Percentiles rank a stretch among this genome's conserved stretches.
These are phyloP conservation scores for Pezicula radicicola DNA, from an alignment of 2,329 filamentous ascomycete genomes.

Conservation along the genomic window DNA sequence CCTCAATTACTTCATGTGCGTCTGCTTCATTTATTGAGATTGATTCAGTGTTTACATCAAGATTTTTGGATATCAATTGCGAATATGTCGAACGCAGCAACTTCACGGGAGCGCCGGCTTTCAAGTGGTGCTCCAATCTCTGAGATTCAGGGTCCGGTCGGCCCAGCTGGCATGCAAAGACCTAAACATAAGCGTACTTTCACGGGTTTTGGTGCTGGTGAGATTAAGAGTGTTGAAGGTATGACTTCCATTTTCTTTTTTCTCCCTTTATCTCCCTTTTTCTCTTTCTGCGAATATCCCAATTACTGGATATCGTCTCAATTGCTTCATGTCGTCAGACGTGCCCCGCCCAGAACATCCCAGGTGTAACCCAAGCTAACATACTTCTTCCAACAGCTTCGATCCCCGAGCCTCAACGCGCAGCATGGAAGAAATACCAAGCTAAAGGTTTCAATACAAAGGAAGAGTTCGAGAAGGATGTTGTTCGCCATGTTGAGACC, in stretches of 20 bases:
- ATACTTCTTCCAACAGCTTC: constrained; percentile 44
- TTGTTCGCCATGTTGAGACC: constrained; percentile 94
- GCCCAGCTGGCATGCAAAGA: constrained; percentile 78
- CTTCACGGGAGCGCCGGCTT: constrained; percentile 70
- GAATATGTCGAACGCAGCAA: constrained; percentile 15
- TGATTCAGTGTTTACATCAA: too few relatives aligned
- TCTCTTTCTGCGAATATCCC: background rate
- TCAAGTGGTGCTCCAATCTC: constrained; percentile 80
- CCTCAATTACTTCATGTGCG: too few relatives aligned
- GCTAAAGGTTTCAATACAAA: constrained; percentile 70
- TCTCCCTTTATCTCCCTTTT: too few relatives aligned
- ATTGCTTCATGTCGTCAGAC: background rate
- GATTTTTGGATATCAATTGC: background rate
- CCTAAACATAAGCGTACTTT: constrained; percentile 98
- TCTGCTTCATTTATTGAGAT: too few relatives aligned
- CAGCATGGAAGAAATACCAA: constrained; percentile 67
- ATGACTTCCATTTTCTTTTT: constrained; percentile 28
- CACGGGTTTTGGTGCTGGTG: constrained; percentile 84
- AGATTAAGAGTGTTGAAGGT: constrained; percentile 94
- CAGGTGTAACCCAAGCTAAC: background rate
- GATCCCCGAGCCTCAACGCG: constrained; percentile 86
- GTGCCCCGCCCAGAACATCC: too few relatives aligned
- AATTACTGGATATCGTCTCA: background rate
- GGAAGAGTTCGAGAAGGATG: constrained; percentile 82
- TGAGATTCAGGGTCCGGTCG: constrained; percentile 81